phyloP scores from a whole-genome alignment of 768 basidiomycete species.

The Tephrocybe sp. region DNA sequence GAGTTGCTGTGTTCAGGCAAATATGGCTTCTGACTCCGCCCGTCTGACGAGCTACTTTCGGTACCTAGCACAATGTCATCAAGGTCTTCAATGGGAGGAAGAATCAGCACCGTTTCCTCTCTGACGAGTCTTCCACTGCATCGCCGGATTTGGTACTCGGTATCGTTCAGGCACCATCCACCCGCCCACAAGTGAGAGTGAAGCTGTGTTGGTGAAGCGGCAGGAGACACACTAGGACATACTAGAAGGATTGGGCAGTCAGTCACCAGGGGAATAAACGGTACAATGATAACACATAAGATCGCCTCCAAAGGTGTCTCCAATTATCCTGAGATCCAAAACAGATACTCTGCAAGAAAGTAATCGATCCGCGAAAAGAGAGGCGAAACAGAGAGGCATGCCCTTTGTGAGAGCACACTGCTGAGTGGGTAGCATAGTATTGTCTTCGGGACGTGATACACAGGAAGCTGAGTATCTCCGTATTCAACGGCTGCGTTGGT shows the following conservation, averaged over 20 bases:
- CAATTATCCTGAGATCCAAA: constrained; percentile 68
- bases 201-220: constrained; percentile 70
- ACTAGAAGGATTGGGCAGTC: constrained; percentile 3
- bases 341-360: constrained; percentile 50
- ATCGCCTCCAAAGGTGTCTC: constrained; percentile 57
- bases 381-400: not conserved
- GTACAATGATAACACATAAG: constrained; percentile 43
- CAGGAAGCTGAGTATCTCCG: constrained; percentile 65
- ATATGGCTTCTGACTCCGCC: constrained; percentile 43
- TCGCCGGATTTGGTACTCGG: constrained; percentile 54
- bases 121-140: constrained; percentile 40
- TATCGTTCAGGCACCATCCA: constrained; percentile 61
- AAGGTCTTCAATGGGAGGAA: constrained; percentile 55
- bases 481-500: constrained; percentile 59
- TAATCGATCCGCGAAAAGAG: not conserved
- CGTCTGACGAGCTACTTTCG: constrained; percentile 63
- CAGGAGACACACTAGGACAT: constrained; percentile 35
- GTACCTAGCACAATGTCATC: constrained; percentile 66
- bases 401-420: constrained; percentile 52
- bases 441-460: constrained; percentile 60
- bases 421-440: constrained; percentile 67
- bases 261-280: not conserved
- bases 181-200: constrained; percentile 45
- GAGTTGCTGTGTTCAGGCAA: constrained; percentile 27
- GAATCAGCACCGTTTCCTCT: constrained; percentile 42